These are phyloP conservation scores for Cercospora nicotianae DNA, from an alignment of 2,329 filamentous ascomycete species.

Conservation along the genomic window DNA sequence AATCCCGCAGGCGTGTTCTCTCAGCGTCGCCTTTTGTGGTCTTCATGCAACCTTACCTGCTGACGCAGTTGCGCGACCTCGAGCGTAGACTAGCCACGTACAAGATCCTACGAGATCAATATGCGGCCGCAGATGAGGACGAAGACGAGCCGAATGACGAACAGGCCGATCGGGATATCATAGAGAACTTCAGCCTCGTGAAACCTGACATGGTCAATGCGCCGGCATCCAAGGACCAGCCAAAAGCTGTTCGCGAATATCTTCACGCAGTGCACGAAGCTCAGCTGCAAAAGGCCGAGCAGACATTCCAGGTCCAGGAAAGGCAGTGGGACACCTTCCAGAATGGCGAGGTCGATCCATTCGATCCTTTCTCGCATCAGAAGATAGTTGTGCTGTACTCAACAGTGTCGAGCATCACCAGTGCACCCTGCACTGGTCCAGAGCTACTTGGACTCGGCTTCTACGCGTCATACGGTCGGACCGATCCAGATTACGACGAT, in stretches of 20 bases:
- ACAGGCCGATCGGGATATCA: conserved; percentile 27
- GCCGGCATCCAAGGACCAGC: conserved; percentile 78
- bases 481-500: conserved; percentile 66
- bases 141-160: conserved; percentile 40
- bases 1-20: conserved; percentile 87
- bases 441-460: conserved; percentile 88
- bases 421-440: conserved; percentile 88
- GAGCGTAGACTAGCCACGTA: conserved; percentile 81
- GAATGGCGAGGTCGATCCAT: conserved; percentile 81
- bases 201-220: conserved; percentile 94
- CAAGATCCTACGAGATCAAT: conserved; percentile 77
- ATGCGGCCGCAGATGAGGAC: conserved; percentile 44
- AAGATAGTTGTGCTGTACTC: conserved; percentile 95
- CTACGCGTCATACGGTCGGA: conserved; percentile 80
- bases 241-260: conserved; percentile 86
- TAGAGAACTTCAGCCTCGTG: conserved; percentile 76
- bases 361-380: conserved; percentile 93
- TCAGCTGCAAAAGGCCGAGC: conserved; percentile 91
- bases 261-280: conserved; percentile 93
- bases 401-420: conserved; percentile 87
- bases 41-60: conserved; percentile 87
- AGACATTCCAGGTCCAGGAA: conserved; percentile 92
- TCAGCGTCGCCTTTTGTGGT: conserved; percentile 96
- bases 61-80: conserved; percentile 89
- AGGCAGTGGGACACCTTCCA: conserved; percentile 96